Base-by-base conservation (phyloP, 306 rosid species). In the Cicer yamashitae region DNA sequence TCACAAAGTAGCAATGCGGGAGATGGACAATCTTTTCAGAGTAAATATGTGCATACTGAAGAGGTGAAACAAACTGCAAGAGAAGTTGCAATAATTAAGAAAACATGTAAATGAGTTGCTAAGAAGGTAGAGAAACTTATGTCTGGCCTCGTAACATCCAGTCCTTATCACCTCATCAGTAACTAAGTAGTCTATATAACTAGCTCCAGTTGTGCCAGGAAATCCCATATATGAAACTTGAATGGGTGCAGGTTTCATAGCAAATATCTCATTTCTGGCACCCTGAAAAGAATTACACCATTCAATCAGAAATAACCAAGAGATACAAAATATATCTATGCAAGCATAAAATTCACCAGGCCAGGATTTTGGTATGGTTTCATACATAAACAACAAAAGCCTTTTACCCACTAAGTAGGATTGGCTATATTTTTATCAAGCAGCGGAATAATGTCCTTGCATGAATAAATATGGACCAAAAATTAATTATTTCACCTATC, bases 181-280 rank as follows among this genome's bases (percentile, higher is more conserved):
- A 75, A 94, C 93, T 53, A 94, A 83, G 78, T 94, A 94, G 71
- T 94, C 91, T 63, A 94, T 91, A 82, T 91, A 94, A 79, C 70
- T 77, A 52, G 99, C 99, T 52, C 99, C 99, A 0, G 99, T 96
- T 59, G 98, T 96, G 65, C 99, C 99, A 50, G 99, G 99, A 83
- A 96, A 96, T 11, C 99, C 99, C 99, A 96, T 96, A 66, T 96
- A 96, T 75, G 99, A 96, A 79, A 96, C 97, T 86, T 96, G 99
- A 83, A 96, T 82, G 12, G 99, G 99, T 64, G 99, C 97, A 77
- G 99, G 98, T 84, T 90, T 94, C 87, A 84, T 84, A 7, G 97
- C 91, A 85, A 94, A 94, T 83, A 94, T 91, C 82, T 94, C 98
- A 86, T 94, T 94, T 76, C 98, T 82, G 10, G 98, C 98, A 82